Conservation (phyloP, 805 yeast genomes). For the Candida tammaniensis region DNA sequence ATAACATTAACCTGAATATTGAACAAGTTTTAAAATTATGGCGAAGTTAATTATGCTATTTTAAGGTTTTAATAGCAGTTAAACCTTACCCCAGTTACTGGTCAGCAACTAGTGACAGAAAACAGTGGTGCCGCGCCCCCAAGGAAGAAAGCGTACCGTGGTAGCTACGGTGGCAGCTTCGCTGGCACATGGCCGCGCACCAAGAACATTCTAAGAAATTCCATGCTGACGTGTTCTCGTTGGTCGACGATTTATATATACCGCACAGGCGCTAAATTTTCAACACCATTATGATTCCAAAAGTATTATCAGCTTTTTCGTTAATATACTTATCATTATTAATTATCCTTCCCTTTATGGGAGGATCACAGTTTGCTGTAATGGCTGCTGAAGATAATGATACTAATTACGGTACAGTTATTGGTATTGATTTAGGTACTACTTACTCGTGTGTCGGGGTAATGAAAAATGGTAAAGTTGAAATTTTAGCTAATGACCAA, state of each 20-base stretch:
- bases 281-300: conserved; percentile 6
- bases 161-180: no score
- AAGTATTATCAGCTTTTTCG: conserved; percentile 3
- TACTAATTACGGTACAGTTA: conserved; percentile 42
- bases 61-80: no score
- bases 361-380: conserved; percentile 11
- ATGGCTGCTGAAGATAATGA: conserved; percentile 25
- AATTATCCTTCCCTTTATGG: conserved; percentile 37
- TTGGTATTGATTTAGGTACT: conserved; percentile 82
- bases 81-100: no score
- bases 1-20: no score
- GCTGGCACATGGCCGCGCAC: neutral
- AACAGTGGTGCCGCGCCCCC: no score
- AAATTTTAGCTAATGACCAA: conserved; percentile 95
- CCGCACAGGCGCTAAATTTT: no score
- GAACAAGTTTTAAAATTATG: no score
- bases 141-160: no score
- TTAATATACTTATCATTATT: conserved; percentile 12
- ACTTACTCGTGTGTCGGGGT: conserved; percentile 97
- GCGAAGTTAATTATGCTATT: no score
- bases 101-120: no score
- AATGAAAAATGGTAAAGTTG: conserved; percentile 87
- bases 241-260: no score
- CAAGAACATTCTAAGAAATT: conserved; percentile 2
- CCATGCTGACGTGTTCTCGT: conserved; percentile 5